Evolutionary conservation across 352 stramenopile genomes (phyloP), one percentile per base, ranked within the genome.

Genomic region (Pythium volutum): DNA sequence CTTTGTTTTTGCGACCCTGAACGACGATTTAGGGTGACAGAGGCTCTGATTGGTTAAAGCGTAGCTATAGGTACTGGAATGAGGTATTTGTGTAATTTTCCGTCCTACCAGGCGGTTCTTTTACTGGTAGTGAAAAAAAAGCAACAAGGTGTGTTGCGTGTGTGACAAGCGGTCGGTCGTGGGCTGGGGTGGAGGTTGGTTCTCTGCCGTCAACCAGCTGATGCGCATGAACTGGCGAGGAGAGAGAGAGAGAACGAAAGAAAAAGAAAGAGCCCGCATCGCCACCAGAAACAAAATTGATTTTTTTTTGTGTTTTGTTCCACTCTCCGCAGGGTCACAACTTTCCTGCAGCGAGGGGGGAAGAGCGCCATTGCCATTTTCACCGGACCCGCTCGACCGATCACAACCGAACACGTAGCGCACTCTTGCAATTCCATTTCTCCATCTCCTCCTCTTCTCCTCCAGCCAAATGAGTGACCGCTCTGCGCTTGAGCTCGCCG

Each of bases 401-500:
- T 12, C 12, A 12, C 33, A 38, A 12, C 7, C 33, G 33, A 38
- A 7, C 7, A 38, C 33, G 33, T 14, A 38, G 7, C 33, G 33
- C 33, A 38, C 33, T 38, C 33, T 38, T 12, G 33, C 7, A 14
- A 36, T 36, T 45, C 12, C 16, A 11, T 7, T 20, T 52, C 22
- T 27, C 22, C 18, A 7, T 26, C 41, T 33, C 42, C 5, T 26
- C 4, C 11, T 8, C 42, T 25, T 33, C 9, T 31, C 8, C 15
- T 12, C n/a, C 45, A 11, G 43, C 9, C 20, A 14, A 3, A 65
- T 65, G 58, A 52, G 31, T 33, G 54, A 70, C 39, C 56, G 50
- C 66, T 76, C 78, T 36, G 84, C 82, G 51, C 76, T 93, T 18
- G 81, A 81, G 66, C 69, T 93, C 36, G 84, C 84, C 62, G 84